Percentiles rank a stretch among this genome's conserved stretches.
Conservation (phyloP, 768 basidiomycete genomes). For the Cystofilobasidium macerans region DNA sequence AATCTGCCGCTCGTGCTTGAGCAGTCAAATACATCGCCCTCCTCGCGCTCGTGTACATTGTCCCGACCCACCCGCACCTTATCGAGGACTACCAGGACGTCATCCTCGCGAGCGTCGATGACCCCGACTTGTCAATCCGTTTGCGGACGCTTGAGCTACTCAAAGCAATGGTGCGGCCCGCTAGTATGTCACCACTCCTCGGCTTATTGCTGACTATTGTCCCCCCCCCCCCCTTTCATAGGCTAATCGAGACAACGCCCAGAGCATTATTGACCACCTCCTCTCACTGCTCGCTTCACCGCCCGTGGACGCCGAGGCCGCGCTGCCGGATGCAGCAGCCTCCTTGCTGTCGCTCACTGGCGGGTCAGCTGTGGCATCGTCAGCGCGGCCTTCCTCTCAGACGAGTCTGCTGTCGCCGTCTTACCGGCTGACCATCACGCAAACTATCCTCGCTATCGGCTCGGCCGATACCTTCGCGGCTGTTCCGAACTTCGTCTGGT, state of each 20-base stretch:
- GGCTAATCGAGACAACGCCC: slow-evolving; percentile 73
- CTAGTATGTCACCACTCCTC: neutral
- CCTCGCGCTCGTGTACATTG: slow-evolving; percentile 88
- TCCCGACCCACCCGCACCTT: slow-evolving; percentile 78
- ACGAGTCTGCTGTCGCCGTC: slow-evolving; percentile 53
- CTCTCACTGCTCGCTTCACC: slow-evolving; percentile 56
- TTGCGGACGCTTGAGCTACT: slow-evolving; percentile 91
- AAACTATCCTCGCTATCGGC: slow-evolving; percentile 74
- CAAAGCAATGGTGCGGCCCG: slow-evolving; percentile 66
- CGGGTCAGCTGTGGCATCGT: neutral
- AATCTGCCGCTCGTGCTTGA: slow-evolving; percentile 14
- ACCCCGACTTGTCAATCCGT: slow-evolving; percentile 87
- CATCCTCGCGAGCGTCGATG: slow-evolving; percentile 77
- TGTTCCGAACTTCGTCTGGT: slow-evolving; percentile 93
- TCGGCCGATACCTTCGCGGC: slow-evolving; percentile 74
- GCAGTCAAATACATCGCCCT: slow-evolving; percentile 97
- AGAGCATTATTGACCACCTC: slow-evolving; percentile 79
- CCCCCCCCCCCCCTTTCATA: slow-evolving; percentile 36
- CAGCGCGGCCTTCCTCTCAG: slow-evolving; percentile 44
- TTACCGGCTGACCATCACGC: slow-evolving; percentile 72
- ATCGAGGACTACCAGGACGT: slow-evolving; percentile 84
- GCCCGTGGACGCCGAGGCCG: slow-evolving; percentile 41
- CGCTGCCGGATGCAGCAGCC: slow-evolving; percentile 24
- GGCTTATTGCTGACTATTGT: neutral
- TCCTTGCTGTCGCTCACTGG: slow-evolving; percentile 21